Evolutionary conservation across 1,284 basidiomycete species (phyloP).

Genomic region (Trichosporon ovoides): DNA sequence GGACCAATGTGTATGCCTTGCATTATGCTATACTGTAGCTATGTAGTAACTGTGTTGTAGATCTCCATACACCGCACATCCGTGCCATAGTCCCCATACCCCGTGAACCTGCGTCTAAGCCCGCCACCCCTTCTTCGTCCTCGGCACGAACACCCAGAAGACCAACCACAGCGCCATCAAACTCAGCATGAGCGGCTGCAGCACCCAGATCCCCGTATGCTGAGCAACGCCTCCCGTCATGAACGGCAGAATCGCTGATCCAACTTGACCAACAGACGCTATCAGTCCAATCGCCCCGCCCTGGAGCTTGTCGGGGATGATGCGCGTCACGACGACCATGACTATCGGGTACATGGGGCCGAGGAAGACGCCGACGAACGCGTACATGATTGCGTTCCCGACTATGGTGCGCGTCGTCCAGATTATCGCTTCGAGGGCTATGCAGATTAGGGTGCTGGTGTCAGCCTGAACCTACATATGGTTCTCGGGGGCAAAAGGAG

Average conservation of each 20-base stretch:
- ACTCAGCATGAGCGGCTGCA: constrained; percentile 41
- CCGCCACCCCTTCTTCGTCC: background rate
- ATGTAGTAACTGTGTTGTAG: no score
- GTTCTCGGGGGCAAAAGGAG: no score
- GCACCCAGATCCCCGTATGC: constrained; percentile 40
- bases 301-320: constrained; percentile 61
- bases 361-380: constrained; percentile 54
- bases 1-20: no score
- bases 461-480: constrained; percentile 16
- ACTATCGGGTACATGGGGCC: constrained; percentile 63
- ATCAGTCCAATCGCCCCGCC: constrained; percentile 62
- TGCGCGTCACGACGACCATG: constrained; percentile 39
- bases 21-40: no score
- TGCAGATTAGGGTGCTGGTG: constrained; percentile 22
- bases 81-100: no score
- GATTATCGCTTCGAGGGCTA: constrained; percentile 56
- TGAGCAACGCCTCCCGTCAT: constrained; percentile 39
- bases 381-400: constrained; percentile 58
- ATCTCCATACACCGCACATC: no score
- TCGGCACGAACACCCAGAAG: constrained; percentile 26
- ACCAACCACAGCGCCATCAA: constrained; percentile 29
- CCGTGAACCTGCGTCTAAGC: no score
- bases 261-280: constrained; percentile 59
- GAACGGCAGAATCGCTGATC: constrained; percentile 63
- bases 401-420: constrained; percentile 61